Evolutionary conservation across 2,329 filamentous ascomycete species (phyloP).

Genomic region (Endocalyx cinctus): DNA sequence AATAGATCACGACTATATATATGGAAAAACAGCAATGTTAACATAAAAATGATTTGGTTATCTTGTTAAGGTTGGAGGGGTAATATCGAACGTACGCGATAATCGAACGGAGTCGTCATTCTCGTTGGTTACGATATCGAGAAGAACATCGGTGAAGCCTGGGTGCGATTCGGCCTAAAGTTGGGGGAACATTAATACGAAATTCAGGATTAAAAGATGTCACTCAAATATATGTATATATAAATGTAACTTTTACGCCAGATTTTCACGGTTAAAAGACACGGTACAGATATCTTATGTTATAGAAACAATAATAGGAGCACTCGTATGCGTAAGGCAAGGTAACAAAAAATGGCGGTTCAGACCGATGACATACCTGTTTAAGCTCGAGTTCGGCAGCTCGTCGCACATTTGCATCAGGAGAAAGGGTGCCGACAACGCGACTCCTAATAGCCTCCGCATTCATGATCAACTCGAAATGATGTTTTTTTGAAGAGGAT

Average conservation of each 20-base stretch:
- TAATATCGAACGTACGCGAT: conserved; percentile 63
- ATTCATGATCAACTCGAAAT: conserved; percentile 57
- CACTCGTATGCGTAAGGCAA: no score
- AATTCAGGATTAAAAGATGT: conserved; percentile 15
- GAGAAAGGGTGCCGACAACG: conserved; percentile 70
- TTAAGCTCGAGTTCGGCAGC: conserved; percentile 78
- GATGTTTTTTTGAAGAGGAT: neutral
- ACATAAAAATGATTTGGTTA: no score
- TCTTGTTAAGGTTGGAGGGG: neutral
- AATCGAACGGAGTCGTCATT: conserved; percentile 80
- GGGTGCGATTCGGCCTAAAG: conserved; percentile 79
- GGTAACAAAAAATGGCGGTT: no score
- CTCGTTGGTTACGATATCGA: conserved; percentile 87
- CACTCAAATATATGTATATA: no score
- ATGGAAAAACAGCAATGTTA: no score
- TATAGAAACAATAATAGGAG: no score
- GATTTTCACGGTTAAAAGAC: no score
- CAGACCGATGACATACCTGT: conserved; percentile 53
- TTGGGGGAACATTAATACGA: conserved; percentile 4
- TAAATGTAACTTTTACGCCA: no score
- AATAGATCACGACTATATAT: conserved; percentile 79
- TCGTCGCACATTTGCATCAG: conserved; percentile 69
- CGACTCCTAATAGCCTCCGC: conserved; percentile 68
- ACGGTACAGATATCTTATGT: no score
- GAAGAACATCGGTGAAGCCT: conserved; percentile 84